Evolutionary conservation across 306 rosid genomes (phyloP).

Genomic region (Acacia crassicarpa): DNA sequence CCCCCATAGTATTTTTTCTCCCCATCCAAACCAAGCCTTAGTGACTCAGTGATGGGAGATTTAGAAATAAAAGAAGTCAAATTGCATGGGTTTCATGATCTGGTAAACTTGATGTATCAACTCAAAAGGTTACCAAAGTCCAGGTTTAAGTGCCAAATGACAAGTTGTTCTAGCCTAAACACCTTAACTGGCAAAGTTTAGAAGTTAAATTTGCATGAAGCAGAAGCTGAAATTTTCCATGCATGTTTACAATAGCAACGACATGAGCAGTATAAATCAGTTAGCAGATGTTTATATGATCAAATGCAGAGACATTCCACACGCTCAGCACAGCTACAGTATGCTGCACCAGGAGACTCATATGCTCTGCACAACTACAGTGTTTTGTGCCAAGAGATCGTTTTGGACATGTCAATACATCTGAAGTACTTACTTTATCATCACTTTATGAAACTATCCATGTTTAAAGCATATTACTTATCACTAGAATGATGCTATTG

Average conservation of each 20-base stretch:
- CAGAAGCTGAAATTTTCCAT: neutral
- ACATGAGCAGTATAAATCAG: conserved; percentile 41
- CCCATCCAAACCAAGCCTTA: neutral
- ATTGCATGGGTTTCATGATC: neutral
- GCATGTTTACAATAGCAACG: neutral
- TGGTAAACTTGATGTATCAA: neutral
- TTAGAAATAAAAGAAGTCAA: neutral
- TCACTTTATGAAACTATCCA: conserved; percentile 44
- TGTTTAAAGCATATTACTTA: too few relatives aligned
- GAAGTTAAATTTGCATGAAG: neutral
- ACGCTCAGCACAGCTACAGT: conserved; percentile 13
- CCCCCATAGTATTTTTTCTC: neutral
- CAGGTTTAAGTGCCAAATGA: neutral
- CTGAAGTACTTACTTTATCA: conserved; percentile 48
- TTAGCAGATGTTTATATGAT: conserved; percentile 24
- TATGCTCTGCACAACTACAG: conserved; percentile 24
- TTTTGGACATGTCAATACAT: conserved; percentile 26
- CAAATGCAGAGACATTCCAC: conserved; percentile 29
- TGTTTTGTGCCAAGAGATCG: conserved; percentile 38
- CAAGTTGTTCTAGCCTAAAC: neutral
- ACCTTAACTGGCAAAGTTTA: neutral
- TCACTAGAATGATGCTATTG: neutral
- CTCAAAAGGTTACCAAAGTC: too few relatives aligned
- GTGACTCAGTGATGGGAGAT: neutral
- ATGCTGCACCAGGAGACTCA: neutral